These are phyloP conservation scores for Ajuga reptans DNA, from an alignment of 305 asterid species.

Conservation along the genomic window DNA sequence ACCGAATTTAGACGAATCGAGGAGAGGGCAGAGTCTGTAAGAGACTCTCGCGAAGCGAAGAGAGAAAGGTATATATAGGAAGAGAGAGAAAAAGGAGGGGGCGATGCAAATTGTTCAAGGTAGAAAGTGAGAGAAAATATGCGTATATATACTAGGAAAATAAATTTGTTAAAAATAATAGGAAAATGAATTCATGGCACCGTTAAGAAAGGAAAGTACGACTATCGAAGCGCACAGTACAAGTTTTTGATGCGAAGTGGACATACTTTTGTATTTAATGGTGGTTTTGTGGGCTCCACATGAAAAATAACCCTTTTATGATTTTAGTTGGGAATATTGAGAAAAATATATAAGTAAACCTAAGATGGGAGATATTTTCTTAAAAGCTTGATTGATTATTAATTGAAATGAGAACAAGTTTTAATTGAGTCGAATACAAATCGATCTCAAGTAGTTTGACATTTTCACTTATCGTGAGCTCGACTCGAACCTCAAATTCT, in stretches of 20 bases:
- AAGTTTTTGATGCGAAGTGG: background rate
- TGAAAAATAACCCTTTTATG: background rate
- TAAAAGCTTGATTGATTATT: no score
- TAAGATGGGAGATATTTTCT: no score
- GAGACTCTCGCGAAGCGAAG: conserved; percentile 31
- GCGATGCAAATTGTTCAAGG: background rate
- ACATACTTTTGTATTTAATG: background rate
- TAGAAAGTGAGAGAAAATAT: background rate
- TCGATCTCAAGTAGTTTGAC: no score
- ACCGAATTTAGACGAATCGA: conserved; percentile 37
- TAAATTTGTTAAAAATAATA: background rate
- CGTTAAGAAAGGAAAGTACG: conserved; percentile 22
- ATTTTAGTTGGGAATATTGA: no score
- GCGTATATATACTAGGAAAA: background rate
- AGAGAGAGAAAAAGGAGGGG: background rate
- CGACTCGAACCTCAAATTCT: no score
- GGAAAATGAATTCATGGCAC: background rate
- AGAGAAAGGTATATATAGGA: background rate
- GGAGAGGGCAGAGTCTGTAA: conserved; percentile 34
- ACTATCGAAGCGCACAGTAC: conserved; percentile 18
- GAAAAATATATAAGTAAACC: no score
- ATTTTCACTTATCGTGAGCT: no score
- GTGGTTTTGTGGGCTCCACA: conserved; percentile 13
- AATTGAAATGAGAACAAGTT: no score
- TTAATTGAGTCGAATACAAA: no score